A percentile compares a stretch with the other conserved stretches of the same genome.
phyloP scores from a whole-genome alignment of 352 stramenopile species.

The Phytophthora aleatoria region DNA sequence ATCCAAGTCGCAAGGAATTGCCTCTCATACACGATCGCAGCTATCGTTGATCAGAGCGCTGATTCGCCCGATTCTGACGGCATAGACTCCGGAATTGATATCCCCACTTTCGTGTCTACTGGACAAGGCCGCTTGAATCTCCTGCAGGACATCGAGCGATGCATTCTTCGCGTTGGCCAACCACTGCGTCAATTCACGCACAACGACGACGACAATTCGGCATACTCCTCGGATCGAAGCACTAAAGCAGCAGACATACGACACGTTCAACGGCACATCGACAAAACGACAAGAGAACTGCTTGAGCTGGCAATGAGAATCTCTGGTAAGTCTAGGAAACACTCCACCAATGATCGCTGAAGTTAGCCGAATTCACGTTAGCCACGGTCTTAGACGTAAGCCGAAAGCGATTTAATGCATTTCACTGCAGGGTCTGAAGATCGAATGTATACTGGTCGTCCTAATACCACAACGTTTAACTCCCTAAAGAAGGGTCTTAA shows the following conservation, averaged over 20 bases:
- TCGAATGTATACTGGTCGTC: too few species aligned
- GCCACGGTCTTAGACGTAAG: too few species aligned
- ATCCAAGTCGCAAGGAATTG: constrained; percentile 14
- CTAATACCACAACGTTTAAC: too few species aligned
- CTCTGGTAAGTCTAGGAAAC: not conserved
- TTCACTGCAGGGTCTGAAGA: too few species aligned
- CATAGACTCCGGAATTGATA: constrained; percentile 2
- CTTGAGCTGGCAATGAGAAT: constrained; percentile 5
- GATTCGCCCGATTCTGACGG: not conserved
- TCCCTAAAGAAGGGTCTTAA: too few species aligned
- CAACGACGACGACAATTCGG: not conserved
- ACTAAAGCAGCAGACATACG: not conserved
- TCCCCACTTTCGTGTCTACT: constrained; percentile 7
- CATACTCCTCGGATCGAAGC: not conserved
- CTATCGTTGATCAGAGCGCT: not conserved
- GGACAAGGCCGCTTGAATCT: constrained; percentile 3
- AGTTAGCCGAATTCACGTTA: not conserved
- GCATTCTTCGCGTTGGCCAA: constrained; percentile 10
- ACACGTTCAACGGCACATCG: constrained; percentile 9
- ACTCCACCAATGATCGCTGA: not conserved
- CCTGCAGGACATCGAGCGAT: constrained; percentile 15
- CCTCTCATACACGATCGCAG: constrained; percentile 4
- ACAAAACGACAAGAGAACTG: constrained; percentile 3
- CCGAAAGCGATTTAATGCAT: too few species aligned
- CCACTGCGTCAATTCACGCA: constrained; percentile 2